A percentile compares a stretch with the other conserved stretches of the same genome.
These are phyloP conservation scores for Paracoccidioides brasiliensis DNA, from an alignment of 2,329 filamentous ascomycete species.

Conservation along the genomic window DNA sequence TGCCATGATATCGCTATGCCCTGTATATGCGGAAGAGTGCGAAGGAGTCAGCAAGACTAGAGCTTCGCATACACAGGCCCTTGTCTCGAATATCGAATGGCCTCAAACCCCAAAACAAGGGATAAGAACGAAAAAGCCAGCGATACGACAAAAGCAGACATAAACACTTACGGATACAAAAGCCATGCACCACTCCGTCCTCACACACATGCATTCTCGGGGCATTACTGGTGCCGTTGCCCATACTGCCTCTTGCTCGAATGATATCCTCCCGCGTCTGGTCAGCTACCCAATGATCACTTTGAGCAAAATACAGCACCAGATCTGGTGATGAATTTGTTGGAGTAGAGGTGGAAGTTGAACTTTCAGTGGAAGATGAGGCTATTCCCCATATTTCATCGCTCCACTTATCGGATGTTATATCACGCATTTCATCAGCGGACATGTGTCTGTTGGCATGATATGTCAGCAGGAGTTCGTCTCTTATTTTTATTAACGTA, in stretches of 20 bases:
- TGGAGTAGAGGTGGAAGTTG: slow-evolving; percentile 7
- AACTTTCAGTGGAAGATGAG: neutral
- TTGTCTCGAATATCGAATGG: neutral
- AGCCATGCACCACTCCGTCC: slow-evolving; percentile 44
- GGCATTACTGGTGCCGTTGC: slow-evolving; percentile 21
- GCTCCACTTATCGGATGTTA: slow-evolving; percentile 44
- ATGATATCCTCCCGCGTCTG: slow-evolving; percentile 45
- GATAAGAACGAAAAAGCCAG: neutral
- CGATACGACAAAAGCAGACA: neutral
- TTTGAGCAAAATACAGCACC: slow-evolving; percentile 46
- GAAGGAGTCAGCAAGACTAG: neutral
- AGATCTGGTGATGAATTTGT: slow-evolving; percentile 32
- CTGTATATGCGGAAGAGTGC: slow-evolving; percentile 11
- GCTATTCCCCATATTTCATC: slow-evolving; percentile 46
- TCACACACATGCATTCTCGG: slow-evolving; percentile 45
- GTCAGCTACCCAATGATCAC: slow-evolving; percentile 51
- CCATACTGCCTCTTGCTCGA: slow-evolving; percentile 24
- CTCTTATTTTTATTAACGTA: neutral
- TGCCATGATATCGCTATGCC: slow-evolving; percentile 37
- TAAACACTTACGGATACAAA: slow-evolving; percentile 40
- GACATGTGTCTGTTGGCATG: slow-evolving; percentile 37
- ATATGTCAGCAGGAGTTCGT: neutral
- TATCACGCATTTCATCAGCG: slow-evolving; percentile 44
- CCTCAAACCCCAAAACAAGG: neutral
- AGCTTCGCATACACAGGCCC: neutral